These are phyloP conservation scores for Lipomyces yamadae DNA, from an alignment of 805 yeast species.

Conservation along the genomic window DNA sequence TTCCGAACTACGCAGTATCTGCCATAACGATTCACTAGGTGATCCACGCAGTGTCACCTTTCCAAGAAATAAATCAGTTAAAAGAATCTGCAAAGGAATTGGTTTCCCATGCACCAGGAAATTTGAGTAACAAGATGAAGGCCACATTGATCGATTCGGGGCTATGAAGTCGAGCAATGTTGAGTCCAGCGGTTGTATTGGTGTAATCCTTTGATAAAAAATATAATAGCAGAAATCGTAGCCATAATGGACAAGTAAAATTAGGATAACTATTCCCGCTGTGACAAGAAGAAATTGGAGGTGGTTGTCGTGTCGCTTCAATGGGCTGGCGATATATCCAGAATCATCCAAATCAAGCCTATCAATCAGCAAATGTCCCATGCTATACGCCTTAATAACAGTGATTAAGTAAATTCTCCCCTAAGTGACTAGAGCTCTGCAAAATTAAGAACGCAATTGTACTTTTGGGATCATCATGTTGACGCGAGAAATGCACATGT, in stretches of 20 bases:
- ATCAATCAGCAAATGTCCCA: not conserved
- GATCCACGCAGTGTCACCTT: not conserved
- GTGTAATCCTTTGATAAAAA: not conserved
- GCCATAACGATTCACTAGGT: conserved; percentile 10
- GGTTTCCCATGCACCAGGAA: conserved; percentile 3
- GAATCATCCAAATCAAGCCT: not conserved
- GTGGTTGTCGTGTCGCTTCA: not conserved
- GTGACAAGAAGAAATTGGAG: not conserved
- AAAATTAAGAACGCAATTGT: not conserved
- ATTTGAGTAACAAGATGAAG: conserved; percentile 2
- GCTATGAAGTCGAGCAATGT: conserved; percentile 3
- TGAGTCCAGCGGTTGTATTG: conserved; percentile 7
- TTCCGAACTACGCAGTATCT: conserved; percentile 10
- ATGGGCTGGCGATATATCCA: not conserved
- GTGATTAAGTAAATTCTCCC: not conserved
- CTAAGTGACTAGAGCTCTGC: not conserved
- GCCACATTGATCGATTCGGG: conserved; percentile 9
- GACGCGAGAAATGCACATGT: not conserved
- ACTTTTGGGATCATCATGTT: not conserved
- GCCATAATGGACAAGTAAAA: not conserved
- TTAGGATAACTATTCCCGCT: not conserved
- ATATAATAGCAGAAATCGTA: not conserved
- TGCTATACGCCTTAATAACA: not conserved
- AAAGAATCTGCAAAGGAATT: conserved; percentile 9
- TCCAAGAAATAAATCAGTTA: conserved; percentile 6